Evolutionary conservation across 1,284 basidiomycete species (phyloP).

Genomic region (Gomphus sp.): DNA sequence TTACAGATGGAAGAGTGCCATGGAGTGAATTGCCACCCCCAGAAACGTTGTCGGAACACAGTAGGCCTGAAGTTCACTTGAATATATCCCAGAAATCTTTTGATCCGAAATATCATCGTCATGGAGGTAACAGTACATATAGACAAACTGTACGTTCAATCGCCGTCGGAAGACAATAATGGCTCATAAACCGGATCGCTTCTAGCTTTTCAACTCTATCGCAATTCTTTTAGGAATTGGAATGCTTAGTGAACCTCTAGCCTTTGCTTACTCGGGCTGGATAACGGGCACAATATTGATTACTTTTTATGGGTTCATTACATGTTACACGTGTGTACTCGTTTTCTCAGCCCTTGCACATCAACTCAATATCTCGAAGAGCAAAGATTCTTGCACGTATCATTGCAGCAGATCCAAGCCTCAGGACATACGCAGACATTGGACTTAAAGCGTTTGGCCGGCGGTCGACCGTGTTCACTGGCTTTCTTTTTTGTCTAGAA

Average conservation of each 20-base stretch:
- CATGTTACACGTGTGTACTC: conserved; percentile 75
- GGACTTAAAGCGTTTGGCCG: conserved; percentile 81
- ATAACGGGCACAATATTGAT: conserved; percentile 66
- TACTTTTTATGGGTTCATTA: conserved; percentile 68
- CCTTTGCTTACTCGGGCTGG: conserved; percentile 86
- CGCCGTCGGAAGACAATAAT: conserved; percentile 3
- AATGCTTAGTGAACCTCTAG: conserved; percentile 82
- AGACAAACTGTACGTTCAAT: conserved; percentile 66
- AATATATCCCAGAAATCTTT: conserved; percentile 9
- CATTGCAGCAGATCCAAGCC: conserved; percentile 58
- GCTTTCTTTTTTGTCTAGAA: conserved; percentile 75
- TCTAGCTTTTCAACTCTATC: conserved; percentile 82
- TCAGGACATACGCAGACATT: conserved; percentile 84
- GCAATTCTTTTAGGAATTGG: conserved; percentile 85
- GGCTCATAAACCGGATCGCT: background rate
- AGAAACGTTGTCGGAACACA: background rate
- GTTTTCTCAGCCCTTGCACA: background rate
- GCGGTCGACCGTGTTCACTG: conserved; percentile 58
- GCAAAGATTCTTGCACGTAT: conserved; percentile 78
- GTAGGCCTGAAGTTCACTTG: background rate
- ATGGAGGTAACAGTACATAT: conserved; percentile 61
- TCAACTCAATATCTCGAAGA: conserved; percentile 28
- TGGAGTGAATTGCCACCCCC: background rate
- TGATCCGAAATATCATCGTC: conserved; percentile 15
- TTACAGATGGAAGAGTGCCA: background rate